Evolutionary conservation across 768 basidiomycete species (phyloP).

Genomic region (Gymnopilus junonius): DNA sequence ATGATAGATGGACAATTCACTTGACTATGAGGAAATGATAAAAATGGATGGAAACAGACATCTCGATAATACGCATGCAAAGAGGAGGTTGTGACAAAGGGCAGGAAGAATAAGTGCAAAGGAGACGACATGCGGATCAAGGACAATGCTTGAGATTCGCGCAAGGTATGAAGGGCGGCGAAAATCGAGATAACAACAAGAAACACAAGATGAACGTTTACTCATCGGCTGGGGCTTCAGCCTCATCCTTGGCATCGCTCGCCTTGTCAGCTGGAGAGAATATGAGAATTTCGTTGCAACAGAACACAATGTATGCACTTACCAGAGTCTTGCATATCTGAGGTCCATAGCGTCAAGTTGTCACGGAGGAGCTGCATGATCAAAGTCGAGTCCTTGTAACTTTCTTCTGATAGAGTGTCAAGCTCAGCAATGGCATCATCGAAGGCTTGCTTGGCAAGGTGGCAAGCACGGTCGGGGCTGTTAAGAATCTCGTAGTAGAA

Average conservation of each 20-base stretch:
- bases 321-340: conserved; percentile 95
- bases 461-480: conserved; percentile 97
- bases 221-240: conserved; percentile 69
- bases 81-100: not conserved
- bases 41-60: conserved; percentile 1
- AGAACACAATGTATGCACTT: conserved; percentile 29
- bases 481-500: conserved; percentile 99
- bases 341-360: conserved; percentile 98
- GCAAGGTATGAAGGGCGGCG: conserved; percentile 10
- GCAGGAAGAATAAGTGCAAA: not conserved
- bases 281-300: not conserved
- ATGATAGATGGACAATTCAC: not conserved
- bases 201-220: conserved; percentile 38
- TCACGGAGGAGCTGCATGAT: conserved; percentile 97
- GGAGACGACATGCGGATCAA: conserved; percentile 13
- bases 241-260: conserved; percentile 72
- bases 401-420: conserved; percentile 97
- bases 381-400: conserved; percentile 98
- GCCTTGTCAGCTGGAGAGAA: conserved; percentile 62
- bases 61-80: conserved; percentile 6
- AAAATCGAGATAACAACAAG: conserved; percentile 15
- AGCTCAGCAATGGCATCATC: conserved; percentile 99
- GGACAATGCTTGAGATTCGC: conserved; percentile 7
- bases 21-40: not conserved
- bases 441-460: conserved; percentile 98